Conservation (phyloP, 768 basidiomycete genomes). For the Lentinula detonsa region DNA sequence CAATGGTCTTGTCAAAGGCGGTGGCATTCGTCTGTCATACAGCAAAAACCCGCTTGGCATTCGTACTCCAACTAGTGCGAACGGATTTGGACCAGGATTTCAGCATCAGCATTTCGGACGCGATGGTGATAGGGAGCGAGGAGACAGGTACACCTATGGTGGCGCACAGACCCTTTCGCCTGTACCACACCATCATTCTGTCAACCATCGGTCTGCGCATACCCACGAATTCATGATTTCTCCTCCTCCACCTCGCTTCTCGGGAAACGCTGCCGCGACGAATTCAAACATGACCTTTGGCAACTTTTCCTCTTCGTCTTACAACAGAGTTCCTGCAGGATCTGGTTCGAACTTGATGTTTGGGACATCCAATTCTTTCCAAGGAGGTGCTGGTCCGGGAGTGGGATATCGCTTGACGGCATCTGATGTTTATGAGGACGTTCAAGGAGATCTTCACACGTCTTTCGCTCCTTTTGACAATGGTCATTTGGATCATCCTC, state of each 20-base stretch:
- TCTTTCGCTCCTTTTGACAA: slow-evolving; percentile 1
- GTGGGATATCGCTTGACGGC: background rate
- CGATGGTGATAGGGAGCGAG: background rate
- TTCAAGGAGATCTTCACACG: background rate
- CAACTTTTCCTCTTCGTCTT: background rate
- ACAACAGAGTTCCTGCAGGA: background rate
- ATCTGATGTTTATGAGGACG: background rate
- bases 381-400: background rate
- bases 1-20: slow-evolving; percentile 87
- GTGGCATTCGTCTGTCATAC: slow-evolving; percentile 93
- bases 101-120: slow-evolving; percentile 33
- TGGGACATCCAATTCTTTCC: background rate
- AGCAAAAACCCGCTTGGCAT: slow-evolving; percentile 98
- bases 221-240: slow-evolving; percentile 1
- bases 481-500: slow-evolving; percentile 1
- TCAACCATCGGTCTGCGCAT: background rate
- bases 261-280: background rate
- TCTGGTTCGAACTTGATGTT: background rate
- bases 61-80: slow-evolving; percentile 66
- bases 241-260: slow-evolving; percentile 9
- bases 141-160: background rate
- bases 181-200: background rate
- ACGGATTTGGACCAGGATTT: slow-evolving; percentile 29
- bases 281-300: background rate
- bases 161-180: background rate